phyloP scores from a whole-genome alignment of 345 rosid genomes.

The Triadica sebifera region DNA sequence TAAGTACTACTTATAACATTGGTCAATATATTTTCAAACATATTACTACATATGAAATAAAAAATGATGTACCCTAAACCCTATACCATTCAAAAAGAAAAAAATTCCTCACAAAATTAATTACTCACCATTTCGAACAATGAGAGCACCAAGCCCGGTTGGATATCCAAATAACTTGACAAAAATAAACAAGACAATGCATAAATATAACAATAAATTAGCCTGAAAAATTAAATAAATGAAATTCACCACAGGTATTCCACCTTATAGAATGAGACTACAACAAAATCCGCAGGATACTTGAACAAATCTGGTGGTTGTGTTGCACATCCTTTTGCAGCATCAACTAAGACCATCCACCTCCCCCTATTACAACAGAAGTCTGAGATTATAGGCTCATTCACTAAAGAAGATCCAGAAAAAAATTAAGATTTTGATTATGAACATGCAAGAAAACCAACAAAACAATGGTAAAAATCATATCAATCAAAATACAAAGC shows the following conservation, averaged over 20 bases:
- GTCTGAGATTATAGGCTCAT: not conserved
- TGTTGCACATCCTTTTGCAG: slow-evolving; percentile 92
- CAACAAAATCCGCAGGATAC: slow-evolving; percentile 91
- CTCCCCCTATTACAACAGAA: slow-evolving; percentile 42
- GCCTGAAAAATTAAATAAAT: slow-evolving; percentile 3
- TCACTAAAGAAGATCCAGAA: not conserved
- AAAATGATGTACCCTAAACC: not conserved
- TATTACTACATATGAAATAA: not conserved
- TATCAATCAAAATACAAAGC: not conserved
- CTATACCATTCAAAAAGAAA: not conserved
- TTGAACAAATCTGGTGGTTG: slow-evolving; percentile 74
- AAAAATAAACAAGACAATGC: slow-evolving; percentile 23
- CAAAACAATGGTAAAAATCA: not conserved
- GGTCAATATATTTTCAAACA: not conserved
- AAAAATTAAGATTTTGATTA: not conserved
- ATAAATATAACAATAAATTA: slow-evolving; percentile 13
- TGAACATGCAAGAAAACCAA: not conserved
- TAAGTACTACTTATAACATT: not conserved
- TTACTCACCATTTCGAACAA: slow-evolving; percentile 68
- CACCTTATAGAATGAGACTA: slow-evolving; percentile 77
- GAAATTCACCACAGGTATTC: not conserved
- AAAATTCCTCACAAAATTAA: slow-evolving; percentile 13
- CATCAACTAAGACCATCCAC: slow-evolving; percentile 80
- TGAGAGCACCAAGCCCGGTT: slow-evolving; percentile 97
- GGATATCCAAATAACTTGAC: slow-evolving; percentile 94